Base-by-base conservation (phyloP, 257 asterid genomes). In the Prunella vulgaris region DNA sequence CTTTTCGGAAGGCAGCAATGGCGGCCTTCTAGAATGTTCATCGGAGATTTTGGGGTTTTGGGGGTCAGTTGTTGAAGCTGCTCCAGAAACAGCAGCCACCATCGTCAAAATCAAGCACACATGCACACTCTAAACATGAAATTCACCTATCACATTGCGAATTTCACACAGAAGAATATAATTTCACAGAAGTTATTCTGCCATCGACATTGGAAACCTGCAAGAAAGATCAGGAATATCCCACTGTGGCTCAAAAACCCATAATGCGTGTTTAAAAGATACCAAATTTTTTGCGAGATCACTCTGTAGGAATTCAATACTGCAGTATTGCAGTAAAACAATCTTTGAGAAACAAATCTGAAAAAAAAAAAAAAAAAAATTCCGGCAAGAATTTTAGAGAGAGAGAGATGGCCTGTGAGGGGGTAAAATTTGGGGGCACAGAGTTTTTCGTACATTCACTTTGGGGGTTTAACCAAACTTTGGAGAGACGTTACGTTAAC, bases 81-180 rank as follows among this genome's bases (percentile, higher is more conserved):
- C 86, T 75, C 92, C 96, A 42, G 91, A 77, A 78, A 82, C 85
- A 78, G 93, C 92, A 83, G 93, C 95, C 83, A 87, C 96, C 98
- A 94, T 84, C 84, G 83, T 84, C 82, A 74, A 82, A 77, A 73
- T 70, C 82, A 61, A 64, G 37, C 54, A 74, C 82, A 72, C 71
- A 65, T 75, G 72, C 60, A 76, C 72, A 17, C 64, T 61, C 73
- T 17, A 60, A 53, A 49, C 64, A 59, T 62, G 62, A 46, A 92
- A 73, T 74, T 74, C 80, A 63, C 75, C 77, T 22, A 77, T 85
- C 93, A 89, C 96, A 88, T 88, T 85, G 80, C 65, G 64, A 59
- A 76, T 76, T 79, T 48, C 3, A 38, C 42, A 65, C 74, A 75
- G n/a, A n/a, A n/a, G n/a, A n/a, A n/a, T n/a, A n/a, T n/a, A 59